Evolutionary conservation across 2,329 filamentous ascomycete species (phyloP), one percentile per base, ranked within the genome.

Genomic region (Ambrosiella beaveri): DNA sequence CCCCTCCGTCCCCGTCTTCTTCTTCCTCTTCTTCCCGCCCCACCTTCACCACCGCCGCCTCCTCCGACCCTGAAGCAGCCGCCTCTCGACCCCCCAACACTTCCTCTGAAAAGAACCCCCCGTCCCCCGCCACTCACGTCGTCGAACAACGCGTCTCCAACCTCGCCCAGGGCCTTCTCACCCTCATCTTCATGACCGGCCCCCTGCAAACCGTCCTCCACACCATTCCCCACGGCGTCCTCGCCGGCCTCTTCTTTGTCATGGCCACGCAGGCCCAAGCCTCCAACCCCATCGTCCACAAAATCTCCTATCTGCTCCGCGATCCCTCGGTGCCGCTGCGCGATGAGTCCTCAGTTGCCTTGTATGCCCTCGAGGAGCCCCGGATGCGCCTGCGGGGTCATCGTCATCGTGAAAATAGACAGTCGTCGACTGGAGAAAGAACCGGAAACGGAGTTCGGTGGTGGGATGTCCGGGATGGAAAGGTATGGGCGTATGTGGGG

Each of bases 121-220:
- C 74, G 63, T 68, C 68, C 17, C 73, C 74, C 62, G 69, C 75
- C 12, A 76, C 75, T 3, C 83, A 82, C 63, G 79, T 90, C 50
- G 84, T 88, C 49, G 86, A 91, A 69, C 87, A 91, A 69, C 83
- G 86, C 59, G 73, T 86, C 39, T 88, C 84, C 61, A 90, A 91
- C 67, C 75, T 91, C 2, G 81, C 82, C 0, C 86, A 90, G 68
- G 86, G 86, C 3, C 76, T 91, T 0, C 73, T 91, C 2, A 88
- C 86, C 0, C 76, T 91, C 3, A 84, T 84, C 50, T 88, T 86
- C 60, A 90, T 90, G 85, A 79, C 81, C 0, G 82, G 83, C 0
- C 86, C 86, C 0, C 73, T 91, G 1, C 77, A 91, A 1, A 71
- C 82, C 17, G 85, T 89, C 13, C 73, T 91, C 8, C 83, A 88